These are phyloP conservation scores for Chlorella sorokiniana DNA, from an alignment of 139 green algal species.

Conservation along the genomic window DNA sequence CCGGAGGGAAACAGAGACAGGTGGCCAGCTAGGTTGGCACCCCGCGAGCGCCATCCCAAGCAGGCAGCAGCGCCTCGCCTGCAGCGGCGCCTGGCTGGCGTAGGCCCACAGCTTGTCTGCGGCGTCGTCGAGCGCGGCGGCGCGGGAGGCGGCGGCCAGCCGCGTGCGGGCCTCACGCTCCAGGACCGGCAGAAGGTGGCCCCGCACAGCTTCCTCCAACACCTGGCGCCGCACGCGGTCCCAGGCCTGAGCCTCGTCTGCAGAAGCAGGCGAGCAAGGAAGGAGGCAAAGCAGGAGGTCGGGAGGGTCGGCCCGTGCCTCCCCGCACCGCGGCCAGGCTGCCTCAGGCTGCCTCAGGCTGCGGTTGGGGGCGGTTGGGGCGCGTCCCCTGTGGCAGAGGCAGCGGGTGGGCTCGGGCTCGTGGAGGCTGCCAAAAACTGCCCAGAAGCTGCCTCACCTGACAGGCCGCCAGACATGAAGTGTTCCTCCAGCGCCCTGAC, in stretches of 20 bases:
- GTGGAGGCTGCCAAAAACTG: too few relatives aligned
- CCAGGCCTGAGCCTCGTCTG: conserved; percentile 55
- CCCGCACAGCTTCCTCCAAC: conserved; percentile 55
- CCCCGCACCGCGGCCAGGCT: too few relatives aligned
- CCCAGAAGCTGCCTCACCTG: conserved; percentile 24
- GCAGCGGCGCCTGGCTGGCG: conserved; percentile 46
- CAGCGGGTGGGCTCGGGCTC: too few relatives aligned
- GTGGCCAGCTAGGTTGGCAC: too few relatives aligned
- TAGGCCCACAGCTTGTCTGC: conserved; percentile 55
- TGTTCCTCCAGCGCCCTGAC: background rate
- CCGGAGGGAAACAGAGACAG: too few relatives aligned
- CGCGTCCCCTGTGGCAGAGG: too few relatives aligned
- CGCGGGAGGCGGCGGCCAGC: conserved; percentile 42
- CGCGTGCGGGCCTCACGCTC: conserved; percentile 51
- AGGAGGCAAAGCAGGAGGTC: too few relatives aligned
- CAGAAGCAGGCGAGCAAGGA: background rate
- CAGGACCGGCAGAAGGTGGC: conserved; percentile 66
- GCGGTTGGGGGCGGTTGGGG: too few relatives aligned
- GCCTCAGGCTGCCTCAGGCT: too few relatives aligned
- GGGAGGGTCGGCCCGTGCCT: too few relatives aligned
- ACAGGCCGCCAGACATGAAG: conserved; percentile 6
- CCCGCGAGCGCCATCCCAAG: background rate
- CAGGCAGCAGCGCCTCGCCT: conserved; percentile 1
- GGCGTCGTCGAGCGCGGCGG: conserved; percentile 24
- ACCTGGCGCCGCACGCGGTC: conserved; percentile 67